Evolutionary conservation across 2,329 filamentous ascomycete species (phyloP).

Genomic region (Xenoacremonium recifei): DNA sequence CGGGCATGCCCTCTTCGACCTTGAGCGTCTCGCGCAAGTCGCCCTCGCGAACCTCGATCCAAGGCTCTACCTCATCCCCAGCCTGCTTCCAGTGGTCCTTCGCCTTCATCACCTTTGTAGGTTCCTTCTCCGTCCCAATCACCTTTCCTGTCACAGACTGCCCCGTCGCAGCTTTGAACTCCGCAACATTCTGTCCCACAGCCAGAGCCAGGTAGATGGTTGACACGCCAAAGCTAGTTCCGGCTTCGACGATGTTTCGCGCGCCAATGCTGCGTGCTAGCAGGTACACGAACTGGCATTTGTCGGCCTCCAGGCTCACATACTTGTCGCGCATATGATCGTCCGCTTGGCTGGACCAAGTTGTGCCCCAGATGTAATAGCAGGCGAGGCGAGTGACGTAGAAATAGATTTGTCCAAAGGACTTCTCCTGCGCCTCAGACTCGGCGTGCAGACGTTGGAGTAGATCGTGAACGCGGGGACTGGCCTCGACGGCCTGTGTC

Average conservation of each 20-base stretch:
- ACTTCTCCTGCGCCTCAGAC: slow-evolving; percentile 25
- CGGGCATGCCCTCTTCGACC: slow-evolving; percentile 36
- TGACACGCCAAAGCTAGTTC: slow-evolving; percentile 61
- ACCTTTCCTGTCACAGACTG: slow-evolving; percentile 35
- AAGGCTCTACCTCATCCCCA: slow-evolving; percentile 46
- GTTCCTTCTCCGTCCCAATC: slow-evolving; percentile 61
- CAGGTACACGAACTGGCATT: slow-evolving; percentile 56
- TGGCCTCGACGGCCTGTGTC: slow-evolving; percentile 21
- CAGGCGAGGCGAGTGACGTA: slow-evolving; percentile 21
- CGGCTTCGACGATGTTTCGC: slow-evolving; percentile 57
- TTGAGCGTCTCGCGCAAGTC: slow-evolving; percentile 55
- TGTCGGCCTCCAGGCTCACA: slow-evolving; percentile 58
- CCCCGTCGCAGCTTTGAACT: slow-evolving; percentile 6
- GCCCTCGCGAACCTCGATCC: slow-evolving; percentile 58
- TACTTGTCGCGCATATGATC: slow-evolving; percentile 54
- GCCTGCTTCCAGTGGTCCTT: slow-evolving; percentile 53
- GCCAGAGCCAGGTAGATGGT: slow-evolving; percentile 64
- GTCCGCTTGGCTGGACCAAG: slow-evolving; percentile 26
- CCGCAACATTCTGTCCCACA: slow-evolving; percentile 45
- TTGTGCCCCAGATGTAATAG: slow-evolving; percentile 23
- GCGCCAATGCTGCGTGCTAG: slow-evolving; percentile 49
- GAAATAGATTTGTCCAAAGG: slow-evolving; percentile 24
- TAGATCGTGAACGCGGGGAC: slow-evolving; percentile 23
- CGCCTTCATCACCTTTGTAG: slow-evolving; percentile 49
- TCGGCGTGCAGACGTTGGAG: slow-evolving; percentile 25